phyloP scores from a whole-genome alignment of 176 grass and related monocot species.

The Tillandsia fasciculata region DNA sequence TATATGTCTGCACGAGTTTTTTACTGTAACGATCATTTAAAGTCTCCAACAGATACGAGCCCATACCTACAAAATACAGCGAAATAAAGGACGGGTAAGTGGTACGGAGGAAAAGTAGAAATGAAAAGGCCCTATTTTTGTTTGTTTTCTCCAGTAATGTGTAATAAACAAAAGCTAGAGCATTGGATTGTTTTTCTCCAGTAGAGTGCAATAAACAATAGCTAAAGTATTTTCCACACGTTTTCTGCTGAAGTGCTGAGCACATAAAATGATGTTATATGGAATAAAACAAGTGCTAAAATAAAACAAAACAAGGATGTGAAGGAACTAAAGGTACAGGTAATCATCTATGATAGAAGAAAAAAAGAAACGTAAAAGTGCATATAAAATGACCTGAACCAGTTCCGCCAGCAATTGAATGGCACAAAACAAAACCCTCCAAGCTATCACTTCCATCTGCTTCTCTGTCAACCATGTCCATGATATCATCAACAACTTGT shows the following conservation, averaged over 20 bases:
- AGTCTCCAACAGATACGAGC: constrained; percentile 93
- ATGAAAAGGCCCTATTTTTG: too few species aligned
- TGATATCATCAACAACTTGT: constrained; percentile 98
- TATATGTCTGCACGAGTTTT: constrained; percentile 98
- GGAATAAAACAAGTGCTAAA: not conserved
- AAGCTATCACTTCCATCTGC: constrained; percentile 99
- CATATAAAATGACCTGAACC: constrained; percentile 65
- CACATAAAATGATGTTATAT: not conserved
- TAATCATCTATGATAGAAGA: constrained; percentile 8
- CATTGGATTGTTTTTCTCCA: too few species aligned
- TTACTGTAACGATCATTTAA: constrained; percentile 96
- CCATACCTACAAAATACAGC: constrained; percentile 55
- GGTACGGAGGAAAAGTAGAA: not conserved
- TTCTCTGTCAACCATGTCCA: constrained; percentile 99
- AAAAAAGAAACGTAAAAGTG: constrained; percentile 1
- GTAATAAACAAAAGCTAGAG: too few species aligned
- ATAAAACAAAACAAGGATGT: constrained; percentile 7
- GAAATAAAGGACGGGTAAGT: constrained; percentile 2
- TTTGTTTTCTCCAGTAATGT: too few species aligned
- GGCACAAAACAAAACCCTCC: constrained; percentile 93
- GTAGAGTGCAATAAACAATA: too few species aligned
- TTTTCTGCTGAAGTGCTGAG: not conserved
- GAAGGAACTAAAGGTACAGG: not conserved
- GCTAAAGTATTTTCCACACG: too few species aligned
- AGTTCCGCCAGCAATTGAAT: constrained; percentile 97